A percentile compares a stretch with the other conserved stretches of the same genome.
These are phyloP conservation scores for Selaginella moellendorffii DNA, from an alignment of 75 land plant genomes.

Conservation along the genomic window DNA sequence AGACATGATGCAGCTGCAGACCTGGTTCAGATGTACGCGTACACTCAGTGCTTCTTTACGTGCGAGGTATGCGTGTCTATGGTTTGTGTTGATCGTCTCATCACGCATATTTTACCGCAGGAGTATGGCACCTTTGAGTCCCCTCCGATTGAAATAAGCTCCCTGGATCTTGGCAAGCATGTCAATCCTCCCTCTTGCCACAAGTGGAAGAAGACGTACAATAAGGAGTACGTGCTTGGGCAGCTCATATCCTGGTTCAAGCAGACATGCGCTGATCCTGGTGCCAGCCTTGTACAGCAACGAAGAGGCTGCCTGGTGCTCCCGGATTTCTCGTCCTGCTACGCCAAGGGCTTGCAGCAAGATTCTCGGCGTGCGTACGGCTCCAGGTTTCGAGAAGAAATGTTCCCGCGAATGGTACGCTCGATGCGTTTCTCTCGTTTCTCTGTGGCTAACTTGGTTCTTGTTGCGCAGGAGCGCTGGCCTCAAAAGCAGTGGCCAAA, in stretches of 20 bases:
- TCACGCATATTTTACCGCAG: slow-evolving; percentile 28
- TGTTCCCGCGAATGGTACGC: slow-evolving; percentile 79
- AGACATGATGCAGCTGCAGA: slow-evolving; percentile 99
- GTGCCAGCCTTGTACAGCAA: slow-evolving; percentile 38
- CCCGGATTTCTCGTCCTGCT: slow-evolving; percentile 80
- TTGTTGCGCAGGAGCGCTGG: slow-evolving; percentile 50
- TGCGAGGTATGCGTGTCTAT: slow-evolving; percentile 35
- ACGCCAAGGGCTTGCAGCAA: slow-evolving; percentile 53
- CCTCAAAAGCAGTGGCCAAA: slow-evolving; percentile 80
- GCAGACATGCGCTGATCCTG: slow-evolving; percentile 69
- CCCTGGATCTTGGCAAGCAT: slow-evolving; percentile 82
- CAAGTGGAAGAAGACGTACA: slow-evolving; percentile 60
- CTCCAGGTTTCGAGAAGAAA: slow-evolving; percentile 36
- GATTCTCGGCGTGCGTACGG: slow-evolving; percentile 49
- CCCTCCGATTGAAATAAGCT: slow-evolving; percentile 60
- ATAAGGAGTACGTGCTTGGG: slow-evolving; percentile 72
- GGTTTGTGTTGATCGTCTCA: not conserved
- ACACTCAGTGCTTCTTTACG: slow-evolving; percentile 73
- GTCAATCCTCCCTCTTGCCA: slow-evolving; percentile 66
- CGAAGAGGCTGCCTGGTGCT: slow-evolving; percentile 73
- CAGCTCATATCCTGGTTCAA: slow-evolving; percentile 85
- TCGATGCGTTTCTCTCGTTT: too few species aligned
- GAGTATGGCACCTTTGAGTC: slow-evolving; percentile 63
- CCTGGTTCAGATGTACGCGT: slow-evolving; percentile 86
- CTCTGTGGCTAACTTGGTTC: not conserved